phyloP scores from a whole-genome alignment of 2,329 filamentous ascomycete genomes.

The Trichoderma guizhouense region DNA sequence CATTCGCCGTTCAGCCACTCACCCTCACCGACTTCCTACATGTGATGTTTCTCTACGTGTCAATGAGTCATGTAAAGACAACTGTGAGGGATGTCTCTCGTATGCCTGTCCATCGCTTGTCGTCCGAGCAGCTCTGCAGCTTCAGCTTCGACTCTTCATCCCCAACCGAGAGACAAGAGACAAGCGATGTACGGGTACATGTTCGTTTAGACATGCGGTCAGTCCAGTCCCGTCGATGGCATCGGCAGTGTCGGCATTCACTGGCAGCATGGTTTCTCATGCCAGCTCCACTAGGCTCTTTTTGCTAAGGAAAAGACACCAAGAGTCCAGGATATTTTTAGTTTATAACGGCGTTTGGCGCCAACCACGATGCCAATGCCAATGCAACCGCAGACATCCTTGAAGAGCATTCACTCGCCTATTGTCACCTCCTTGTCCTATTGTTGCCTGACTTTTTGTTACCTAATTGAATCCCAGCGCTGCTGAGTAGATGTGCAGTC shows the following conservation, averaged over 20 bases:
- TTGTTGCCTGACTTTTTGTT: neutral
- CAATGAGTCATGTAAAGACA: neutral
- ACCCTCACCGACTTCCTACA: neutral
- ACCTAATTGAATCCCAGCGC: neutral
- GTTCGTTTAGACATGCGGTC: neutral
- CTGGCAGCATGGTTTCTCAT: neutral
- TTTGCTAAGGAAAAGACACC: neutral
- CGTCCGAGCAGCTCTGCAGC: neutral
- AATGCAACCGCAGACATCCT: neutral
- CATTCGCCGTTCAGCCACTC: neutral
- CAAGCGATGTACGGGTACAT: neutral
- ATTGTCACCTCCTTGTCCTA: neutral
- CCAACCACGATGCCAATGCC: neutral
- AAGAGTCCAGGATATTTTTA: neutral
- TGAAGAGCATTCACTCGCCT: neutral
- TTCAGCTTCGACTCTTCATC: neutral
- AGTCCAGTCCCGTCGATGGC: neutral
- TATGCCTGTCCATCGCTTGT: neutral
- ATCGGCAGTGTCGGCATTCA: neutral
- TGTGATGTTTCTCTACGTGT: neutral
- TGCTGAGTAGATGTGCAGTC: neutral
- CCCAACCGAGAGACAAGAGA: neutral
- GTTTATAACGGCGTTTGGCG: neutral
- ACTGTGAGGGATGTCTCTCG: neutral
- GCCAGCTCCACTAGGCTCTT: neutral